Percentiles rank a stretch among this genome's conserved stretches.
Evolutionary conservation across 2,329 filamentous ascomycete species (phyloP).

Genomic region (Chaetomiaceae sp.): DNA sequence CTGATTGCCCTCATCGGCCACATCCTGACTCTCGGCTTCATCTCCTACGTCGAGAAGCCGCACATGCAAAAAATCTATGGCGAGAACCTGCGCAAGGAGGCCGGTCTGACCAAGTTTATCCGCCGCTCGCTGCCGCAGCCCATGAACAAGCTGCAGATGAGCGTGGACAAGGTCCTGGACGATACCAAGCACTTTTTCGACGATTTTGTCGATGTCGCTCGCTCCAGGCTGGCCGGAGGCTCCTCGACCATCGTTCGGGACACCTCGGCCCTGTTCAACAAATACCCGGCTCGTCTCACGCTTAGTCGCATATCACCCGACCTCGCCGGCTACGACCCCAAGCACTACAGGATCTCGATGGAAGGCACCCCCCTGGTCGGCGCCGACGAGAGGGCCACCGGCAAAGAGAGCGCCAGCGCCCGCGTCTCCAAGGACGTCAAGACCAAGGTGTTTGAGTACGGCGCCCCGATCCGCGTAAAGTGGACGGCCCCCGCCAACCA

Average conservation of each 20-base stretch:
- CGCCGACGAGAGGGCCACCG: conserved; percentile 56
- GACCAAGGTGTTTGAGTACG: conserved; percentile 80
- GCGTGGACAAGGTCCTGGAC: conserved; percentile 80
- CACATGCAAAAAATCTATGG: conserved; percentile 99
- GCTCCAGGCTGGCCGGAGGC: conserved; percentile 79
- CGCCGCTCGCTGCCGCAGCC: conserved; percentile 79
- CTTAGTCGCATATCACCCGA: conserved; percentile 76
- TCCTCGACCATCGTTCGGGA: conserved; percentile 85
- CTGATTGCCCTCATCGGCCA: conserved; percentile 82
- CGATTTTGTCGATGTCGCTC: conserved; percentile 79
- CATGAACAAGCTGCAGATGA: conserved; percentile 77
- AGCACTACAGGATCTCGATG: conserved; percentile 73
- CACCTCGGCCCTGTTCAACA: conserved; percentile 81
- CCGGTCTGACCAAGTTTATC: conserved; percentile 87
- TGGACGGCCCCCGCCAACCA: conserved; percentile 89
- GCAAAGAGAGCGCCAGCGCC: conserved; percentile 67
- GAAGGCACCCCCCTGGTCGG: conserved; percentile 56
- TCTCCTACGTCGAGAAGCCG: conserved; percentile 88
- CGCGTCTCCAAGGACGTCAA: conserved; percentile 66
- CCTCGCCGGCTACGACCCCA: conserved; percentile 71
- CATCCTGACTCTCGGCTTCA: conserved; percentile 77
- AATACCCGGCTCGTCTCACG: conserved; percentile 79
- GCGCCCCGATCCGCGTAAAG: conserved; percentile 79
- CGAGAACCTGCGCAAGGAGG: conserved; percentile 73
- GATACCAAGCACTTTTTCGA: conserved; percentile 86